Evolutionary conservation across 2,329 filamentous ascomycete species (phyloP).

Genomic region (Cryphonectria carpinicola): DNA sequence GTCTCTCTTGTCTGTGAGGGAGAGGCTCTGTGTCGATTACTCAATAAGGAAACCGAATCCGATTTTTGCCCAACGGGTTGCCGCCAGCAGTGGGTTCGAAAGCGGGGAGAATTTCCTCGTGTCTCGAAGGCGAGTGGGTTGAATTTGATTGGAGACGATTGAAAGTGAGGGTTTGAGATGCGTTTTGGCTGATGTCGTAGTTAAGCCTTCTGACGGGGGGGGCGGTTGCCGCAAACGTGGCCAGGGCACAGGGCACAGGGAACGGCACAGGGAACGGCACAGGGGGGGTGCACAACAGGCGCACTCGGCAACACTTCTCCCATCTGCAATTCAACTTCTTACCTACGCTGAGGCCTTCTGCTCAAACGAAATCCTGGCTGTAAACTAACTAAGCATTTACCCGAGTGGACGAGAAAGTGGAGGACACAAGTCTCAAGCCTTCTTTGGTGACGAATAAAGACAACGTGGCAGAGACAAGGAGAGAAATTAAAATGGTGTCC

Average conservation of each 20-base stretch:
- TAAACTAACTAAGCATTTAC: background rate
- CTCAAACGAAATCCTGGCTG: background rate
- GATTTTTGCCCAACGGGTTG: background rate
- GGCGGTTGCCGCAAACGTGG: slow-evolving; percentile 1
- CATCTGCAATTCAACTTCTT: background rate
- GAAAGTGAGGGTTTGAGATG: slow-evolving; percentile 8
- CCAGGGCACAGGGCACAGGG: background rate
- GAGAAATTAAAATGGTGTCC: background rate
- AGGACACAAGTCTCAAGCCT: background rate
- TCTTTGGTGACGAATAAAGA: background rate
- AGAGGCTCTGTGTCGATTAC: background rate
- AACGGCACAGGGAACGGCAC: background rate
- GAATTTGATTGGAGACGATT: background rate
- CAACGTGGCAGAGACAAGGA: slow-evolving; percentile 1
- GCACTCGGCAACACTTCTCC: background rate
- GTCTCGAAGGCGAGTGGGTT: background rate
- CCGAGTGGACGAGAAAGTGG: slow-evolving; percentile 6
- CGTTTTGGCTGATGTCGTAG: slow-evolving; percentile 8
- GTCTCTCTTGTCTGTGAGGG: background rate
- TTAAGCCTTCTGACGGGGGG: background rate
- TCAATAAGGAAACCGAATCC: background rate
- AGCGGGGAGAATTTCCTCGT: background rate
- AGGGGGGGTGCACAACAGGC: background rate
- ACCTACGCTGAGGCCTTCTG: background rate
- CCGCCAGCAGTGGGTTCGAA: background rate